phyloP scores from a whole-genome alignment of 768 basidiomycete species.

The Exsudoporus frostii region DNA sequence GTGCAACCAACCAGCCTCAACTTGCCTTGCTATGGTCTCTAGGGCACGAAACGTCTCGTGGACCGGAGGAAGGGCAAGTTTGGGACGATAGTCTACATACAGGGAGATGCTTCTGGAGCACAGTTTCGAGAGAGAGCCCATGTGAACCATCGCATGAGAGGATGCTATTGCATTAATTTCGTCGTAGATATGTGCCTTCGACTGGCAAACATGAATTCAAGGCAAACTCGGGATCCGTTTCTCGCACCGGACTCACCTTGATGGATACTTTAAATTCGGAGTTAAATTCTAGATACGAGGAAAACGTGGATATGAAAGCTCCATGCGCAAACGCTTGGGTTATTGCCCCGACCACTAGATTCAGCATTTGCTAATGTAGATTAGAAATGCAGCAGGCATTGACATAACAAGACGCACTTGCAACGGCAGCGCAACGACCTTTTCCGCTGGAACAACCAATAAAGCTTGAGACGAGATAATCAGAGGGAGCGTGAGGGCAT shows the following conservation, averaged over 20 bases:
- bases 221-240: background rate
- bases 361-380: conserved; percentile 23
- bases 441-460: conserved; percentile 49
- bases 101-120: conserved; percentile 33
- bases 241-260: conserved; percentile 4
- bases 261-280: conserved; percentile 21
- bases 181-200: conserved; percentile 33
- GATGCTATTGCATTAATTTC: conserved; percentile 34
- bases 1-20: conserved; percentile 50
- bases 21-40: conserved; percentile 36
- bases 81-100: conserved; percentile 35
- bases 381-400: conserved; percentile 16
- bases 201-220: conserved; percentile 20
- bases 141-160: conserved; percentile 36
- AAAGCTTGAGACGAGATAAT: conserved; percentile 61
- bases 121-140: conserved; percentile 41
- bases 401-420: conserved; percentile 34
- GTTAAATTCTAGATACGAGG: conserved; percentile 31
- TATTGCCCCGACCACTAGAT: conserved; percentile 44
- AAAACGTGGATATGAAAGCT: conserved; percentile 46
- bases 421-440: conserved; percentile 61
- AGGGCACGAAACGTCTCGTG: conserved; percentile 28
- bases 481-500: conserved; percentile 43
- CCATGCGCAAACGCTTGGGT: conserved; percentile 56
- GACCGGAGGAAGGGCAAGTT: conserved; percentile 25